Base-by-base conservation (phyloP, 2,329 filamentous ascomycete genomes). In the Penicillium sp. region DNA sequence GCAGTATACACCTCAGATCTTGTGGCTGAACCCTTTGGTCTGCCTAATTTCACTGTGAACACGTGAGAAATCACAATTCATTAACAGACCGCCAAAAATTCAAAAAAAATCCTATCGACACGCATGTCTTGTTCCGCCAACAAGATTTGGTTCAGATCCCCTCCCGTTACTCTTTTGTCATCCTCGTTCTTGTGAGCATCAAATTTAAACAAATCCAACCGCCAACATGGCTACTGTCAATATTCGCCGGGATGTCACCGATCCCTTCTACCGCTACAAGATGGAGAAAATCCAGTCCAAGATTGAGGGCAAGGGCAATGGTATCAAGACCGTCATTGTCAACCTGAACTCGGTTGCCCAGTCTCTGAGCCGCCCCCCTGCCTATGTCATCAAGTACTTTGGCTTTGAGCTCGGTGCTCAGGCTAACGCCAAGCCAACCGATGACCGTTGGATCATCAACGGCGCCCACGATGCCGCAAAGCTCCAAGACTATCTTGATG, bases 381-480 rank as follows among this genome's bases (percentile, higher is more conserved):
- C 89, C 68, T 95, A 96, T 73, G 83, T 98, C 70, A 97, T 98
- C 85, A 98, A 98, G 80, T 98, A 95, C 80, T 98, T 98, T 68
- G 93, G 93, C 65, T 97, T 98, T 72, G 93, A 98, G 77, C 85
- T 98, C 51, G 93, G 93, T 71, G 93, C 93, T 64, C 93, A 97
- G 79, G 96, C 93, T 78, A 97, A 96, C 78, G 91, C 90, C 64
- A 93, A 96, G 71, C 92, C 93, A 60, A 85, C 89, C 66, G 92
- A 97, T 72, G 93, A 98, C 72, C 93, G 93, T 71, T 98, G 93
- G 92, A 98, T 98, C 77, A 97, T 98, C 82, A 98, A 98, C 77
- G 93, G 93, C 70, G 89, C 92, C 61, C 93, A 98, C 71, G 93
- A 98, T 62, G 85, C 92, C 56, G 77, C 80, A 72, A 97, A 97